phyloP scores from a whole-genome alignment of 2,329 filamentous ascomycete genomes.

The Cytospora paraplurivora region DNA sequence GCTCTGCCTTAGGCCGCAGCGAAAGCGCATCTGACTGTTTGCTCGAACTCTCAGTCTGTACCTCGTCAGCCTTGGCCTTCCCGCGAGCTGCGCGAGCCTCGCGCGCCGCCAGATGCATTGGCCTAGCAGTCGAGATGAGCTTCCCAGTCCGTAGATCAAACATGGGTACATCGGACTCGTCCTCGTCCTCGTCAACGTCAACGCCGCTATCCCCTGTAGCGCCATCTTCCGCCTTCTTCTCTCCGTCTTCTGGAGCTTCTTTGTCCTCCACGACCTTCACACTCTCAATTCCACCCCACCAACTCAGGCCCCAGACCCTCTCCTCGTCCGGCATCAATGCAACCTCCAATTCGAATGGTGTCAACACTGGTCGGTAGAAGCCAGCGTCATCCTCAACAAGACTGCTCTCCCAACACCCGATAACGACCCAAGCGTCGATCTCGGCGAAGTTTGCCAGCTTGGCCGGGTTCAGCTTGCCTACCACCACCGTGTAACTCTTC shows the following conservation, averaged over 20 bases:
- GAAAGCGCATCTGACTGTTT: conserved; percentile 55
- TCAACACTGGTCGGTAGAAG: conserved; percentile 87
- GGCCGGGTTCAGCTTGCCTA: conserved; percentile 92
- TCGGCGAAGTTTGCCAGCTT: conserved; percentile 97
- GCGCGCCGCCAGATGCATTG: conserved; percentile 60
- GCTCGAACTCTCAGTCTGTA: conserved; percentile 27
- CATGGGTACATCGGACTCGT: conserved; percentile 80
- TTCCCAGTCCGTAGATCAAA: conserved; percentile 89
- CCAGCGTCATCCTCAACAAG: conserved; percentile 80
- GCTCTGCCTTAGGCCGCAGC: conserved; percentile 60
- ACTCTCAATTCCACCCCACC: conserved; percentile 83
- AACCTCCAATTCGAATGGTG: conserved; percentile 88
- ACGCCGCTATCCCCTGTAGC: conserved; percentile 27
- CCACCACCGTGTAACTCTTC: conserved; percentile 94
- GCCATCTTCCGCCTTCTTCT: conserved; percentile 30
- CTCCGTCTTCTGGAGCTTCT: conserved; percentile 32
- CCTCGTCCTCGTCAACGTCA: conserved; percentile 59
- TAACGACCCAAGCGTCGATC: conserved; percentile 93
- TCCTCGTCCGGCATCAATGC: conserved; percentile 74
- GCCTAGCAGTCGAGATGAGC: conserved; percentile 76
- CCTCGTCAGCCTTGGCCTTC: conserved; percentile 24
- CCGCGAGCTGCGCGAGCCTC: conserved; percentile 30
- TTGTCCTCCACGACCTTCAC: conserved; percentile 51
- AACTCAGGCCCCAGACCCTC: conserved; percentile 82
- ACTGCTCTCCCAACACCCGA: conserved; percentile 97